These are phyloP conservation scores for Bolboschoenus planiculmis DNA, from an alignment of 176 grass and related monocot genomes.

Conservation along the genomic window DNA sequence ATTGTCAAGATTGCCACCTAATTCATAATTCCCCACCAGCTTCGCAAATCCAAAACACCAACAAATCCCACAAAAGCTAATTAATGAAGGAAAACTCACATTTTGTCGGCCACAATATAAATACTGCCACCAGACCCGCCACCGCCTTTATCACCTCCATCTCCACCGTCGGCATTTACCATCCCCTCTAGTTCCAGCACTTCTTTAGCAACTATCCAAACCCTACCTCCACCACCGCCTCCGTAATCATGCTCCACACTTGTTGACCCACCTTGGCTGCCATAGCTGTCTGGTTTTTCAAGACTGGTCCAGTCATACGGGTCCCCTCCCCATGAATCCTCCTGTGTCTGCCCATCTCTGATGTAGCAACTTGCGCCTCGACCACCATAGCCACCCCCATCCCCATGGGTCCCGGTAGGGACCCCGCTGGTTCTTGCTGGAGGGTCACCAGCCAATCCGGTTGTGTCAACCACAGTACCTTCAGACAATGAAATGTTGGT, in stretches of 20 bases:
- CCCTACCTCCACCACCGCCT: conserved; percentile 60
- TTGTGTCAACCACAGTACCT: conserved; percentile 65
- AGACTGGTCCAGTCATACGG: conserved; percentile 78
- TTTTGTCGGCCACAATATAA: conserved; percentile 55
- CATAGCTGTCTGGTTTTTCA: conserved; percentile 61
- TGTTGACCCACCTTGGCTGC: conserved; percentile 85
- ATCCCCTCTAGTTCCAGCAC: conserved; percentile 59
- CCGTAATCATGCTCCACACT: conserved; percentile 86
- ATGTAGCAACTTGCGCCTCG: conserved; percentile 82
- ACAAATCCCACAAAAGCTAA: neutral
- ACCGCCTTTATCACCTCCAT: conserved; percentile 62
- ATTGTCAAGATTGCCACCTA: neutral
- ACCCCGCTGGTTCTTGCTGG: conserved; percentile 70
- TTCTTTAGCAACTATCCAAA: conserved; percentile 73
- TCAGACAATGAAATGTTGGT: conserved; percentile 66
- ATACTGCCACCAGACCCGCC: conserved; percentile 92
- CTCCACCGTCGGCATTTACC: conserved; percentile 62
- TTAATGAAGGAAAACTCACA: conserved; percentile 44
- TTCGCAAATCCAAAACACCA: neutral
- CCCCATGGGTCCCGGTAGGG: conserved; percentile 79
- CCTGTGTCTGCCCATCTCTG: conserved; percentile 81
- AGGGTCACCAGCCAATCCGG: conserved; percentile 56
- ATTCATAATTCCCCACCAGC: neutral
- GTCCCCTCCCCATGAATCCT: conserved; percentile 97
- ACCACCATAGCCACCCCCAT: conserved; percentile 84